These are phyloP conservation scores for Penicillium taxi DNA, from an alignment of 495 filamentous ascomycete genomes.

Conservation along the genomic window DNA sequence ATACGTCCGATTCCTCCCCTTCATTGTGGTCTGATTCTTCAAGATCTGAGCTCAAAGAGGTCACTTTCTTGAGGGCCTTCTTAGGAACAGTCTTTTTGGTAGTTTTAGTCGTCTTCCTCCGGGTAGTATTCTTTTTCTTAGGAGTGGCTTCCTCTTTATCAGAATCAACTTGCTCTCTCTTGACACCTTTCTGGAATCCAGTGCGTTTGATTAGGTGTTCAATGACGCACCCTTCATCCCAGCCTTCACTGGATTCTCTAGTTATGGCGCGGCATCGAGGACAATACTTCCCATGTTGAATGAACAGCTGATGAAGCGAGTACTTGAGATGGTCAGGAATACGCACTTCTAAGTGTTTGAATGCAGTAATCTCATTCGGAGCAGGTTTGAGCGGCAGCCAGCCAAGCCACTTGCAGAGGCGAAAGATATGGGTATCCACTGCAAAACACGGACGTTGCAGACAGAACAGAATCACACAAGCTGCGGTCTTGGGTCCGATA, in stretches of 20 bases:
- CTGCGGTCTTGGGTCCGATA: slow-evolving; percentile 85
- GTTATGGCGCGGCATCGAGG: slow-evolving; percentile 61
- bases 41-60: too few relatives aligned
- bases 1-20: too few relatives aligned
- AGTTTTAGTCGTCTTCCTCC: too few relatives aligned
- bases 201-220: slow-evolving; percentile 43
- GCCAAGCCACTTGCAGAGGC: slow-evolving; percentile 73
- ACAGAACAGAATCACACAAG: slow-evolving; percentile 78
- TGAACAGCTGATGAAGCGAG: slow-evolving; percentile 76
- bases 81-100: too few relatives aligned
- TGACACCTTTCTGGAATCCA: too few relatives aligned
- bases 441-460: slow-evolving; percentile 71
- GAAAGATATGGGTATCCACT: slow-evolving; percentile 79
- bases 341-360: slow-evolving; percentile 69
- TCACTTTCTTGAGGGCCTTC: too few relatives aligned
- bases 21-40: too few relatives aligned
- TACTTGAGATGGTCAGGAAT: slow-evolving; percentile 88
- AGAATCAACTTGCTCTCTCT: too few relatives aligned
- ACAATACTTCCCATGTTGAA: slow-evolving; percentile 78
- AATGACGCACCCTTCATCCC: slow-evolving; percentile 44
- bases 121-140: too few relatives aligned
- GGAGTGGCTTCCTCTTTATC: too few relatives aligned
- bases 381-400: slow-evolving; percentile 64
- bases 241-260: slow-evolving; percentile 34
- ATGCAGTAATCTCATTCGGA: slow-evolving; percentile 61